Evolutionary conservation across 1,284 basidiomycete species (phyloP).

Genomic region (Earliella scabrosa): DNA sequence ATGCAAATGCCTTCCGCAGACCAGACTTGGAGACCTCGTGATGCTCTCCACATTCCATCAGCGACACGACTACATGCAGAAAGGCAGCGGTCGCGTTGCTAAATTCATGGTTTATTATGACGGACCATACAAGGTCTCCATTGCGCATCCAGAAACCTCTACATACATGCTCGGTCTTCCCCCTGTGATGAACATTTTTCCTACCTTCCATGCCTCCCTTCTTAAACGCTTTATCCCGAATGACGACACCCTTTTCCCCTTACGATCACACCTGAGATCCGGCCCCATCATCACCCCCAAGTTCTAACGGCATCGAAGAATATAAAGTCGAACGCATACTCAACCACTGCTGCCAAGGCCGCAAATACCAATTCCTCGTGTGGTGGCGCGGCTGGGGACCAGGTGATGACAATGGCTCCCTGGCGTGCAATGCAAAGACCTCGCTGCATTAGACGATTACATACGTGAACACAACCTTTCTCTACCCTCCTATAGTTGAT

Average conservation of each 20-base stretch:
- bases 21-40: conserved; percentile 32
- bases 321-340: conserved; percentile 12
- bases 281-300: background rate
- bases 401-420: conserved; percentile 9
- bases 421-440: background rate
- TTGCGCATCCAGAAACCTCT: conserved; percentile 21
- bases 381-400: conserved; percentile 15
- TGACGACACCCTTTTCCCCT: conserved; percentile 13
- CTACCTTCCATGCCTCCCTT: conserved; percentile 22
- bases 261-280: background rate
- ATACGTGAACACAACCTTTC: no score
- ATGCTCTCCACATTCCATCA: conserved; percentile 33
- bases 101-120: conserved; percentile 41
- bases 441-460: background rate
- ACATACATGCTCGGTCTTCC: conserved; percentile 31
- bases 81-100: conserved; percentile 32
- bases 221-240: conserved; percentile 2
- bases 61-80: conserved; percentile 28
- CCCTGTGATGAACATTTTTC: conserved; percentile 27
- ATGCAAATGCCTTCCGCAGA: background rate
- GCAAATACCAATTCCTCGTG: conserved; percentile 14
- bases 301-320: conserved; percentile 8
- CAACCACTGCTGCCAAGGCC: conserved; percentile 3
- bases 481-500: no score
- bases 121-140: conserved; percentile 35